phyloP scores from a whole-genome alignment of 257 asterid species.

The Rehmannia glutinosa region DNA sequence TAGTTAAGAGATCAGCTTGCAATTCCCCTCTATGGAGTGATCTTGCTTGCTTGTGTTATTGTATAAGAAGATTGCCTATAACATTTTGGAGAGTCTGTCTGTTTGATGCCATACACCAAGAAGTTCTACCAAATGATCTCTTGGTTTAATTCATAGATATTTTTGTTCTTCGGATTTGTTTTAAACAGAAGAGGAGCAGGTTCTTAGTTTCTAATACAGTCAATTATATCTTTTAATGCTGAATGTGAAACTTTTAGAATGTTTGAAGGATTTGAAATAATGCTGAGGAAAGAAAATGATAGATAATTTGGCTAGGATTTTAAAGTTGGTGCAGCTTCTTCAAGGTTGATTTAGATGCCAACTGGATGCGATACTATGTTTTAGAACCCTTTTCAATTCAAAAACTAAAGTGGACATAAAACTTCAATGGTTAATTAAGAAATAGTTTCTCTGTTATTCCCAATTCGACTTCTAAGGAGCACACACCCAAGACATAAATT shows the following conservation, averaged over 20 bases:
- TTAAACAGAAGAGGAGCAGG: background rate
- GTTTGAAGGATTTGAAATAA: too few species aligned
- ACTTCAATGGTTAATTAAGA: too few species aligned
- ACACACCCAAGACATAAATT: too few species aligned
- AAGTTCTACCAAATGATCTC: background rate
- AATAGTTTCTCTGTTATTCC: too few species aligned
- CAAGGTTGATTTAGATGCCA: background rate
- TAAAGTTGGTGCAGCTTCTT: background rate
- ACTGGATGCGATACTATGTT: too few species aligned
- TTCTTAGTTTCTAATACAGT: background rate
- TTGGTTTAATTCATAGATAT: background rate
- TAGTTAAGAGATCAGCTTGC: background rate
- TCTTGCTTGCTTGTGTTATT: background rate
- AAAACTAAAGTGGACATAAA: background rate
- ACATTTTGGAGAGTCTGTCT: background rate
- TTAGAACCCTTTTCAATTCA: background rate
- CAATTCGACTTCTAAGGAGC: too few species aligned
- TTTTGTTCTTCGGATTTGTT: background rate
- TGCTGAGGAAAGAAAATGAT: background rate
- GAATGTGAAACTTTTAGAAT: background rate
- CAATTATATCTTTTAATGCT: background rate
- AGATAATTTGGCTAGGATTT: background rate
- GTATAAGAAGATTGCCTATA: background rate
- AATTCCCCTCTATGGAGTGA: background rate
- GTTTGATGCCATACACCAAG: conserved; percentile 1